These are phyloP conservation scores for Chytriomyces sp. DNA, from an alignment of 192 early-diverging fungal genomes.

Conservation along the genomic window DNA sequence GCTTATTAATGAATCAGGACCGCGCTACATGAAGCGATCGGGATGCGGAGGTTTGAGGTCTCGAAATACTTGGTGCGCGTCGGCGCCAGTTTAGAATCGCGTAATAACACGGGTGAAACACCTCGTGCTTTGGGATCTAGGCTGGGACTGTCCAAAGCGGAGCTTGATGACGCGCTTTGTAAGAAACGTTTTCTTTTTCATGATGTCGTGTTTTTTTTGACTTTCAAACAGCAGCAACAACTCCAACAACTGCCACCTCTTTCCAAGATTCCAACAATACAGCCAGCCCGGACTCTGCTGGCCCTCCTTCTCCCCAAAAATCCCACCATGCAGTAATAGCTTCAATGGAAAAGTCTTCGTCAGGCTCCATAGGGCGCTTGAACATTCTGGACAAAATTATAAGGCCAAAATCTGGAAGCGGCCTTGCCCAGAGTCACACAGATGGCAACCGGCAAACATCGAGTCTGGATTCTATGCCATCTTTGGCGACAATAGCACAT, in stretches of 20 bases:
- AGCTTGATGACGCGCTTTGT: conserved; percentile 34
- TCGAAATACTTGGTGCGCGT: conserved; percentile 36
- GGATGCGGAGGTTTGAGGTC: conserved; percentile 9
- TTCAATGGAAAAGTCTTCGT: not conserved
- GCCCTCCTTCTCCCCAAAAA: not conserved
- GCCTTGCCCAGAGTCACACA: no score
- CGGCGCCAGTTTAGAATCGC: conserved; percentile 18
- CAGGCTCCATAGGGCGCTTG: not conserved
- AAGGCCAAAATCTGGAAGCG: conserved; percentile 10
- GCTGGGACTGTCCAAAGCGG: conserved; percentile 26
- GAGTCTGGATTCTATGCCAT: not conserved
- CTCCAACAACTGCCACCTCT: conserved; percentile 11
- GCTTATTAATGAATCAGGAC: conserved; percentile 40
- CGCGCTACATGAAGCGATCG: conserved; percentile 45
- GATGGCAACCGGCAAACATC: no score
- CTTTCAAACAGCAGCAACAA: conserved; percentile 1
- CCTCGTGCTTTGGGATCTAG: conserved; percentile 10
- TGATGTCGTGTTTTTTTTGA: not conserved
- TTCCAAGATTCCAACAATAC: conserved; percentile 8
- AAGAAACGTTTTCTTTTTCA: not conserved
- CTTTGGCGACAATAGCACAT: not conserved
- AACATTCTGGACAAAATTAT: conserved; percentile 23
- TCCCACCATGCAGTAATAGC: not conserved
- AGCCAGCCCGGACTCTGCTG: not conserved
- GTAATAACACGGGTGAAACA: conserved; percentile 22